Conservation (phyloP, 1,284 basidiomycete species). For the Ustilago cynodontis region DNA sequence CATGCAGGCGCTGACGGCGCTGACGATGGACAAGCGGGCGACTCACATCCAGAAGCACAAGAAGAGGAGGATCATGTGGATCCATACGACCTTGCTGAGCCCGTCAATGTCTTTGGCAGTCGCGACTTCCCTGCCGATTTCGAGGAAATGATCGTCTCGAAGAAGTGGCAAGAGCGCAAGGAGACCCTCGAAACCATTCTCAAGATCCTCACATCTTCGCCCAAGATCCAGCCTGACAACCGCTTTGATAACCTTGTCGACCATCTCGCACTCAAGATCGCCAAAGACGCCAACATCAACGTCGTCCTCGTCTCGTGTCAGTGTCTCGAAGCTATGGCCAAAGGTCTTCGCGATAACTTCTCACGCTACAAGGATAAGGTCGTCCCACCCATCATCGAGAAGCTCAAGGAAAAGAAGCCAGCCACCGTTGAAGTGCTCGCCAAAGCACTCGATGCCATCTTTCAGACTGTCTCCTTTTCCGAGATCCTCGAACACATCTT, state of each 20-base stretch:
- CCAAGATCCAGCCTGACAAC: constrained; percentile 81
- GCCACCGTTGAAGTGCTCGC: constrained; percentile 90
- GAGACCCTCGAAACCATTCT: constrained; percentile 84
- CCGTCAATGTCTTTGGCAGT: constrained; percentile 82
- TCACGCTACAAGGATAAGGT: constrained; percentile 81
- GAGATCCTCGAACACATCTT: constrained; percentile 89
- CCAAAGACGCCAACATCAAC: constrained; percentile 92
- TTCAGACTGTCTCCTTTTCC: constrained; percentile 79
- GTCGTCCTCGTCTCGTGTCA: constrained; percentile 91
- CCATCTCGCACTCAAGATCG: constrained; percentile 83
- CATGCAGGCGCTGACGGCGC: constrained; percentile 17
- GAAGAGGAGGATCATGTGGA: constrained; percentile 74
- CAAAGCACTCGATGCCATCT: constrained; percentile 88
- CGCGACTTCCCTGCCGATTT: constrained; percentile 72
- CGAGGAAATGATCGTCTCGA: constrained; percentile 79
- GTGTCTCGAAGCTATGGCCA: constrained; percentile 87
- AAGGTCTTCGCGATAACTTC: constrained; percentile 80
- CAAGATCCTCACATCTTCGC: constrained; percentile 79
- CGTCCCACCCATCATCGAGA: constrained; percentile 84
- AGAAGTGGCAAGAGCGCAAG: constrained; percentile 99
- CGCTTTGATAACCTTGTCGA: constrained; percentile 79
- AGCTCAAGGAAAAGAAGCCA: constrained; percentile 93
- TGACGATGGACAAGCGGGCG: constrained; percentile 18
- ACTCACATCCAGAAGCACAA: constrained; percentile 14
- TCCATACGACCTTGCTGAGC: constrained; percentile 85